Percentiles rank a stretch among this genome's conserved stretches.
Evolutionary conservation across 768 basidiomycete genomes (phyloP).

Genomic region (Astraeus odoratus): DNA sequence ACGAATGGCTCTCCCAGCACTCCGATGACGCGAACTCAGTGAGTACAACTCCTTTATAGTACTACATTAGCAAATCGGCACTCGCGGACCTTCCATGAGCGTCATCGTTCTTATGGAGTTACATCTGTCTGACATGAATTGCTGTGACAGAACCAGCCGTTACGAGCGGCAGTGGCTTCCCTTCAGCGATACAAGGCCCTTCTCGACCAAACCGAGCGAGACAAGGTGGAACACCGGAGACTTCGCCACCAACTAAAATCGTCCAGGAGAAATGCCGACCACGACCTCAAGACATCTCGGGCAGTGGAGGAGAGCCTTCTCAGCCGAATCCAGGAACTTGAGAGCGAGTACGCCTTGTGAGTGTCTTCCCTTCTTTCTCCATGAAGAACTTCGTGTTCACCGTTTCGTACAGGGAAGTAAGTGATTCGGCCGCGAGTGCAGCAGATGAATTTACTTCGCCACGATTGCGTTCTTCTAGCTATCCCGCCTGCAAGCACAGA

Average conservation of each 20-base stretch:
- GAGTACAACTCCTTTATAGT: slow-evolving; percentile 13
- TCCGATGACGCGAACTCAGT: slow-evolving; percentile 33
- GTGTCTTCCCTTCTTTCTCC: slow-evolving; percentile 1
- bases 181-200: slow-evolving; percentile 35
- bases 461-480: slow-evolving; percentile 21
- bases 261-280: slow-evolving; percentile 20
- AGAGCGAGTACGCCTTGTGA: slow-evolving; percentile 23
- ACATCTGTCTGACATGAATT: slow-evolving; percentile 15
- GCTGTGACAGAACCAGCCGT: slow-evolving; percentile 25
- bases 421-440: slow-evolving; percentile 9
- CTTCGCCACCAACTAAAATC: slow-evolving; percentile 26
- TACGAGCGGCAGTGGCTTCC: slow-evolving; percentile 27
- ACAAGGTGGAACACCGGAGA: slow-evolving; percentile 25
- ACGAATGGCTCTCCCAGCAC: slow-evolving; percentile 42
- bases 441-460: slow-evolving; percentile 8
- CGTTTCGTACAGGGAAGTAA: slow-evolving; percentile 22
- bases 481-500: slow-evolving; percentile 29
- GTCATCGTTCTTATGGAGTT: slow-evolving; percentile 3
- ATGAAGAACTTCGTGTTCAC: slow-evolving; percentile 9
- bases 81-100: background rate
- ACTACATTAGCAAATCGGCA: background rate
- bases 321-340: slow-evolving; percentile 26
- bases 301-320: slow-evolving; percentile 32
- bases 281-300: slow-evolving; percentile 30
- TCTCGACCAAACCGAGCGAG: slow-evolving; percentile 27